Evolutionary conservation across 2,329 filamentous ascomycete genomes (phyloP), one percentile per base, ranked within the genome.

Genomic region (Colletotrichum trifolii): DNA sequence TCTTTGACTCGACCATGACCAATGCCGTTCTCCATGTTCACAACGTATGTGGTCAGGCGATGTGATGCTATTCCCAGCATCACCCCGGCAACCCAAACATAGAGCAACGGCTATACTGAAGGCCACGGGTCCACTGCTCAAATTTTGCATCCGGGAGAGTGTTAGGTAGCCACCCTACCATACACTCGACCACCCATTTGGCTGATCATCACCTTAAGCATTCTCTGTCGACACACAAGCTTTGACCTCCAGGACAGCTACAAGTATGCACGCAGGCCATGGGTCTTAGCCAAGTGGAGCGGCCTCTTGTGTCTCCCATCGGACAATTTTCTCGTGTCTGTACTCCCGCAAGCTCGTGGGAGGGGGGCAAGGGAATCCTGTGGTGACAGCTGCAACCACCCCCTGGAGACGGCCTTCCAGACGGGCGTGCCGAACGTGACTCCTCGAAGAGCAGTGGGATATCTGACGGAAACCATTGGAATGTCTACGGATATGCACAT

Each of bases 361-460:
- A 73, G 74, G 73, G 73, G 71, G 36, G 77, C 76, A 73, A 76
- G 73, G 72, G 71, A 69, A 69, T 67, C 67, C 69, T 73, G 71
- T 76, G 74, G 75, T 79, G 75, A 77, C 76, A 77, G 74, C 76
- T 79, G 75, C 74, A 76, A 72, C 73, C 72, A 76, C 73, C 74
- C 71, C 72, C 73, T 69, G 75, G 71, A 70, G 71, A 67, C 71
- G 69, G 71, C 66, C 68, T 68, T 67, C 71, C 55, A 69, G 67
- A 71, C 72, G 64, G 42, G 40, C n/a, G 17, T 39, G 64, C 63
- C 68, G 68, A 59, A 55, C 66, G 57, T 62, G 57, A 57, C 74
- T 80, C 82, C 79, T 82, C 76, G 79, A 81, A 80, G 71, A 69
- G 66, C 68, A 69, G 69, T 71, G 73, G 76, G 78, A 75, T 70